Evolutionary conservation across 192 early-diverging fungal genomes (phyloP).

Genomic region (Haplosporangium gracile): DNA sequence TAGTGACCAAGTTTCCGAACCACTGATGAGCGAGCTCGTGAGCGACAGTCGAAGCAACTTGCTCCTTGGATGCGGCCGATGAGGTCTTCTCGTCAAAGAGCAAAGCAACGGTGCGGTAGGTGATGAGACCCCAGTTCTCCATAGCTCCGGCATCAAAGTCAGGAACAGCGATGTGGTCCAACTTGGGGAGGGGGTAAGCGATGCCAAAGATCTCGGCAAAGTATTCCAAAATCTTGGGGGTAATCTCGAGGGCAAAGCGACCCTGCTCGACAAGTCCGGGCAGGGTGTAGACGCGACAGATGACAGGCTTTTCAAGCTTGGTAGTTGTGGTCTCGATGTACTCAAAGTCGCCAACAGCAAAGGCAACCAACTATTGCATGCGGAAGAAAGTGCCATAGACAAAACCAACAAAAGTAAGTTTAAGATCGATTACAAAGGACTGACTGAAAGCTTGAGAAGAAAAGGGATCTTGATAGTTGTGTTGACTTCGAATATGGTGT

Average conservation of each 20-base stretch:
- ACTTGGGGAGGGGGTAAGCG: conserved; percentile 81
- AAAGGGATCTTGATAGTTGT: not conserved
- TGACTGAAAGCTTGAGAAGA: not conserved
- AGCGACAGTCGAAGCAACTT: conserved; percentile 77
- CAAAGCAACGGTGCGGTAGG: conserved; percentile 77
- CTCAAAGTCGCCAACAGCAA: conserved; percentile 84
- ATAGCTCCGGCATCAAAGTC: conserved; percentile 87
- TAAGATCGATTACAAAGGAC: not conserved
- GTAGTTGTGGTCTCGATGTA: conserved; percentile 75
- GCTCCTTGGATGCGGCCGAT: conserved; percentile 69
- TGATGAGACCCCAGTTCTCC: conserved; percentile 92
- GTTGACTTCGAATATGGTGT: not conserved
- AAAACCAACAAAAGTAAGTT: not conserved
- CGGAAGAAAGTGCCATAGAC: not conserved
- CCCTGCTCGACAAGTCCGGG: conserved; percentile 72
- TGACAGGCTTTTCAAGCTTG: conserved; percentile 21
- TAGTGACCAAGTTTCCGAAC: conserved; percentile 89
- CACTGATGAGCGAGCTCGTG: conserved; percentile 90
- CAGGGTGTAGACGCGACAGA: conserved; percentile 80
- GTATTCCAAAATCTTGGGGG: conserved; percentile 75
- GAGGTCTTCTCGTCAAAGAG: conserved; percentile 71
- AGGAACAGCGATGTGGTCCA: conserved; percentile 81
- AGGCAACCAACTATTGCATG: conserved; percentile 68
- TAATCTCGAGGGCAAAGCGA: conserved; percentile 77
- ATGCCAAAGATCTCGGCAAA: conserved; percentile 79